Conservation (phyloP, 768 basidiomycete genomes). For the Lenzites betulinus region DNA sequence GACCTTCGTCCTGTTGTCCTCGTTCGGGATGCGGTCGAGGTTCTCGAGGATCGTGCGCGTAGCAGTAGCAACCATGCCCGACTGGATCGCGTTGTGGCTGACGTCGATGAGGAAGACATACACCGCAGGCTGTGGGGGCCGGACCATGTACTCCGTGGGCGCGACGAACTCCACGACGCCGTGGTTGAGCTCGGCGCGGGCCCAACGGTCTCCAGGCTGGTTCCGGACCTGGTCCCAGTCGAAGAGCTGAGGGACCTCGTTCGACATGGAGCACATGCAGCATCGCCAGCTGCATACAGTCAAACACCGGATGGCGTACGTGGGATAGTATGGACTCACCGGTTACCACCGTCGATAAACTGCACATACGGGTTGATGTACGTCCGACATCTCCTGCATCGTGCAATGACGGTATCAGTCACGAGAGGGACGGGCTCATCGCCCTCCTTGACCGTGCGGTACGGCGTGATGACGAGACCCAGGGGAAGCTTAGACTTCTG, state of each 20-base stretch:
- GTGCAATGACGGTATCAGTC: conserved; percentile 91
- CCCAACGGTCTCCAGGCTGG: conserved; percentile 95
- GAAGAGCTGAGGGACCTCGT: conserved; percentile 97
- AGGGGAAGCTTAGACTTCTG: conserved; percentile 91
- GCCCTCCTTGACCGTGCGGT: conserved; percentile 82
- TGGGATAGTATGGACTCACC: conserved; percentile 44
- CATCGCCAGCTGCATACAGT: conserved; percentile 80
- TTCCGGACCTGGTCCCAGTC: conserved; percentile 97
- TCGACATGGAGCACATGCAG: conserved; percentile 98
- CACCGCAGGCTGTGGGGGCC: conserved; percentile 95
- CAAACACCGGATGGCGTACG: not conserved
- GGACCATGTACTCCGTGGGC: conserved; percentile 99
- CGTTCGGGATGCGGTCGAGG: conserved; percentile 93
- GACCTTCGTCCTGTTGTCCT: conserved; percentile 89
- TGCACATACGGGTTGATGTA: conserved; percentile 98
- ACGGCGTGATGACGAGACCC: conserved; percentile 87
- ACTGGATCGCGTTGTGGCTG: conserved; percentile 87
- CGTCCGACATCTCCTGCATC: conserved; percentile 92
- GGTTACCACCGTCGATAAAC: conserved; percentile 96
- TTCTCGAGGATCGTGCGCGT: conserved; percentile 96
- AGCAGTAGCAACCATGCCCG: conserved; percentile 98
- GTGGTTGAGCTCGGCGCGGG: conserved; percentile 89
- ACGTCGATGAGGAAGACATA: conserved; percentile 98
- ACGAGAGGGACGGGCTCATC: conserved; percentile 87
- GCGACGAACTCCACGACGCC: conserved; percentile 96